phyloP scores from a whole-genome alignment of 2,329 filamentous ascomycete genomes.

The Bipolaris sorokiniana region DNA sequence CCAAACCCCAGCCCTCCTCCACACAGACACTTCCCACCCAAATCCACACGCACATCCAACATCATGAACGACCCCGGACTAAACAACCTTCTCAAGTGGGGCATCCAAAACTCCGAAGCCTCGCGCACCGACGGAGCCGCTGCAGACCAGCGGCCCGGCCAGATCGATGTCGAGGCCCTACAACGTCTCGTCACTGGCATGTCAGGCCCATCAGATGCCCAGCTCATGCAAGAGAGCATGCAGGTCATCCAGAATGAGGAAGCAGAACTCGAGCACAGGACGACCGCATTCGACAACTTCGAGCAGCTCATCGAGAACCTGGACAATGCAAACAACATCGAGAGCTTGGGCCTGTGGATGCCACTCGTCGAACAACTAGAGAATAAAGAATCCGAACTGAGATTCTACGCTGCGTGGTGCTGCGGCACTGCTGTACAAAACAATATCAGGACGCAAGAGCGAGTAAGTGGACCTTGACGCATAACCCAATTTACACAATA shows the following conservation, averaged over 20 bases:
- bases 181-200: conserved; percentile 16
- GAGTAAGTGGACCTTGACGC: conserved; percentile 50
- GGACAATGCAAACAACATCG: conserved; percentile 96
- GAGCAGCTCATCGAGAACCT: conserved; percentile 52
- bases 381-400: conserved; percentile 72
- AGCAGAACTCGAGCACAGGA: conserved; percentile 22
- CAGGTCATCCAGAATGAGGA: conserved; percentile 67
- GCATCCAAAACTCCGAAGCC: conserved; percentile 66
- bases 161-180: conserved; percentile 23
- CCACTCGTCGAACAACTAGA: conserved; percentile 75
- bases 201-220: conserved; percentile 70
- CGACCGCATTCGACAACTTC: conserved; percentile 37
- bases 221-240: conserved; percentile 89
- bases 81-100: conserved; percentile 82
- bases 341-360: conserved; percentile 78
- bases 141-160: conserved; percentile 51
- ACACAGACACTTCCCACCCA: conserved; percentile 6
- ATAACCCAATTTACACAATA: background rate
- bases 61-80: conserved; percentile 66
- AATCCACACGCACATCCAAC: conserved; percentile 1
- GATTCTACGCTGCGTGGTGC: conserved; percentile 92
- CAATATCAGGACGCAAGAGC: conserved; percentile 84
- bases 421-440: conserved; percentile 95
- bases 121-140: conserved; percentile 42
- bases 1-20: conserved; percentile 4